Conservation (phyloP, 306 rosid species). For the Sindora glabra region DNA sequence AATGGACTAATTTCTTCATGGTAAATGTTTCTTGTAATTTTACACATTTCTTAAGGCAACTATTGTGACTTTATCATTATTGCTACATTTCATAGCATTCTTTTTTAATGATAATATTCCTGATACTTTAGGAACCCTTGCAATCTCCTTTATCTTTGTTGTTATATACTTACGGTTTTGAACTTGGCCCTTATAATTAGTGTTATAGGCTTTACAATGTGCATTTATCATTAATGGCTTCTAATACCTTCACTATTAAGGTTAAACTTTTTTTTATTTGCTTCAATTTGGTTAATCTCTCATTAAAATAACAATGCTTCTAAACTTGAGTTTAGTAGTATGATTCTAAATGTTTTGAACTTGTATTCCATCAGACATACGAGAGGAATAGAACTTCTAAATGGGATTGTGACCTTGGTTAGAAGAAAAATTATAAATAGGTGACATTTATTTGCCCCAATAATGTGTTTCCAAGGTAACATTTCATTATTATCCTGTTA, state of each 20-base stretch:
- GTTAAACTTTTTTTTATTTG: slow-evolving; percentile 37
- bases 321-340: background rate
- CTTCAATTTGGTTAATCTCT: background rate
- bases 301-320: background rate
- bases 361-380: slow-evolving; percentile 38
- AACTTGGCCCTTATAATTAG: slow-evolving; percentile 55
- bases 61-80: slow-evolving; percentile 50
- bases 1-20: background rate
- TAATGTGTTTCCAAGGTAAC: background rate
- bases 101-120: slow-evolving; percentile 51
- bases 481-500: background rate
- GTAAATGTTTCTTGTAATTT: slow-evolving; percentile 39
- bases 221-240: slow-evolving; percentile 48
- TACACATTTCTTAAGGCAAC: slow-evolving; percentile 68
- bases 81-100: slow-evolving; percentile 52
- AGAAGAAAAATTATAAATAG: slow-evolving; percentile 56
- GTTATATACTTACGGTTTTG: slow-evolving; percentile 44
- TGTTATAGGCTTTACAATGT: slow-evolving; percentile 59
- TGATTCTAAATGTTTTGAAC: slow-evolving; percentile 5
- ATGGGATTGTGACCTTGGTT: slow-evolving; percentile 68
- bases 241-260: slow-evolving; percentile 75
- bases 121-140: slow-evolving; percentile 44
- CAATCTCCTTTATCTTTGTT: slow-evolving; percentile 41
- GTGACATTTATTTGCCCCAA: slow-evolving; percentile 19
- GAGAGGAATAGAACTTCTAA: slow-evolving; percentile 41